A percentile compares a stretch with the other conserved stretches of the same genome.
phyloP scores from a whole-genome alignment of 768 basidiomycete genomes.

The Dacryopinax spathularia region DNA sequence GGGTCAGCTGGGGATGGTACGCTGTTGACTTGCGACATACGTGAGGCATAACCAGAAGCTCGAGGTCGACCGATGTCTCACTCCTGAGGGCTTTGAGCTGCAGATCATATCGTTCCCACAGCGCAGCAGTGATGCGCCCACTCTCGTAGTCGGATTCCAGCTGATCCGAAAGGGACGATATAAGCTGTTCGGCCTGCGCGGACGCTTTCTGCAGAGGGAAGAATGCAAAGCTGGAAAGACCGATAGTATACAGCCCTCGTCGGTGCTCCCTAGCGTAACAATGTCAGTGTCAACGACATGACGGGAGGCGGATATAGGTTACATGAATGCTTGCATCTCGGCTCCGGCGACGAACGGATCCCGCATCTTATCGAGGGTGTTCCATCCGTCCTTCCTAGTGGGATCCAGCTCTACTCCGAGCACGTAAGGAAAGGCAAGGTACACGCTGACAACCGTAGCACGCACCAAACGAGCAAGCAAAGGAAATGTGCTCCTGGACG shows the following conservation, averaged over 20 bases:
- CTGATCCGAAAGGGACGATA: slow-evolving; percentile 17
- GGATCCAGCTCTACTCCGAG: neutral
- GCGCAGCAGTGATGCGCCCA: slow-evolving; percentile 19
- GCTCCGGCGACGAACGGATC: neutral
- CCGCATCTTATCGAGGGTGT: neutral
- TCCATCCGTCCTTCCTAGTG: neutral
- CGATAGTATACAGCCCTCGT: slow-evolving; percentile 19
- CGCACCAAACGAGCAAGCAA: neutral
- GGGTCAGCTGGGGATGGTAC: neutral
- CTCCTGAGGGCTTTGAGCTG: slow-evolving; percentile 23
- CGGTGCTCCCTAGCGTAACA: neutral
- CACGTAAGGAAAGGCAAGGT: neutral
- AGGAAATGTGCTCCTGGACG: slow-evolving; percentile 22
- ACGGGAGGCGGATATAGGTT: neutral
- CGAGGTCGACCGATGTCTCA: slow-evolving; percentile 6
- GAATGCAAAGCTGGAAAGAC: slow-evolving; percentile 19
- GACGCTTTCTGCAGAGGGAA: slow-evolving; percentile 16
- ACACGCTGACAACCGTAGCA: too few species aligned
- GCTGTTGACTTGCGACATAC: neutral
- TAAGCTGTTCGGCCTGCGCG: slow-evolving; percentile 14
- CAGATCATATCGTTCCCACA: slow-evolving; percentile 30
- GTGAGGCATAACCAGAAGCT: neutral
- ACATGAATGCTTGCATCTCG: neutral
- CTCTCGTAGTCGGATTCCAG: slow-evolving; percentile 11
- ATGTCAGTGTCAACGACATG: neutral